Conservation (phyloP, 352 stramenopile species). For the Phytophthora fragariaefolia region DNA sequence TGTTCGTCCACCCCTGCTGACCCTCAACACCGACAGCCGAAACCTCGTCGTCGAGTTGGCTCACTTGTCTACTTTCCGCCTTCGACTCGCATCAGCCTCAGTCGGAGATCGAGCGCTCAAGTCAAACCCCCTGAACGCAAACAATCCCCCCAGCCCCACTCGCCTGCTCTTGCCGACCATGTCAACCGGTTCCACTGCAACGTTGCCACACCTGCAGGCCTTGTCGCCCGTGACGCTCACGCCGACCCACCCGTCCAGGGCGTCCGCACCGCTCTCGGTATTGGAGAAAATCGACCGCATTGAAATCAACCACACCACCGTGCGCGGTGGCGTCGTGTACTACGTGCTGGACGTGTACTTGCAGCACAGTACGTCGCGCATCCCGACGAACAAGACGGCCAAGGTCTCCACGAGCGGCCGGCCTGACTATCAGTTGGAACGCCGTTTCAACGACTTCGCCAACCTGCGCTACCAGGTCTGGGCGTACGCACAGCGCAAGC, state of each 20-base stretch:
- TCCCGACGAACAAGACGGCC: constrained; percentile 57
- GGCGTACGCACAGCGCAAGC: constrained; percentile 51
- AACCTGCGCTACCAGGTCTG: constrained; percentile 59
- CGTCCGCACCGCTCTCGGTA: constrained; percentile 36
- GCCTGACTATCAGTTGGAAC: constrained; percentile 58
- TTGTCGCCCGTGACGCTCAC: constrained; percentile 35
- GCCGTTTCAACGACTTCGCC: constrained; percentile 61
- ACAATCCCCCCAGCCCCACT: not conserved
- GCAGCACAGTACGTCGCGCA: constrained; percentile 59
- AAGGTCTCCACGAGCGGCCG: constrained; percentile 27
- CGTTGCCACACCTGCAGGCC: constrained; percentile 28
- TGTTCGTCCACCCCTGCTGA: constrained; percentile 24
- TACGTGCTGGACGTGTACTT: constrained; percentile 69
- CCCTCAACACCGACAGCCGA: constrained; percentile 32
- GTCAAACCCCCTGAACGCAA: constrained; percentile 15
- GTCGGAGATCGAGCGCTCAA: constrained; percentile 21
- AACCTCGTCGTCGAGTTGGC: constrained; percentile 24
- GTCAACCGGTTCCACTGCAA: constrained; percentile 28
- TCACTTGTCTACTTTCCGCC: constrained; percentile 48
- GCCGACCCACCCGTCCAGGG: constrained; percentile 34
- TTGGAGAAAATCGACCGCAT: constrained; percentile 52
- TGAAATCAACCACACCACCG: constrained; percentile 47
- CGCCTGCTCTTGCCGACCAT: constrained; percentile 19
- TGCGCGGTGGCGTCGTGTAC: constrained; percentile 52
- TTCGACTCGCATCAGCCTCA: constrained; percentile 17